Conservation (phyloP, 345 rosid genomes). For the Citropsis articulata region DNA sequence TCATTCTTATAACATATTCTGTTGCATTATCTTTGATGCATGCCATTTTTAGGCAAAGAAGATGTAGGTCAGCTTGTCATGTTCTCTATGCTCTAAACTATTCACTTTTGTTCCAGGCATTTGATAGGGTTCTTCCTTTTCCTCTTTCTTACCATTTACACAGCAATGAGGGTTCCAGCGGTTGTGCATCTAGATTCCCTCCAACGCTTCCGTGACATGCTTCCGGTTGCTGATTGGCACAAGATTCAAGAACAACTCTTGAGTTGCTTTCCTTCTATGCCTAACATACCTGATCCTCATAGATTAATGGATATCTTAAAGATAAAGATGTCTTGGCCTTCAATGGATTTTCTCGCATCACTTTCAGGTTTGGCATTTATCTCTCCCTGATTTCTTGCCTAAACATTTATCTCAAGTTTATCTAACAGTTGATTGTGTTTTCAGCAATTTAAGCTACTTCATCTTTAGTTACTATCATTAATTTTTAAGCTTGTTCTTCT, state of each 20-base stretch:
- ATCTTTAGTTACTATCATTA: neutral
- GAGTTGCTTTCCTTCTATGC: slow-evolving; percentile 22
- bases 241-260: slow-evolving; percentile 24
- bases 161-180: slow-evolving; percentile 21
- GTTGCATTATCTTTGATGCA: neutral
- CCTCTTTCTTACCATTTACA: slow-evolving; percentile 26
- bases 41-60: neutral
- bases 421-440: slow-evolving; percentile 6
- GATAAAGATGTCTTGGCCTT: slow-evolving; percentile 19
- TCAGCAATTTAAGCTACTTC: neutral
- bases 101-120: slow-evolving; percentile 26
- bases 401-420: slow-evolving; percentile 2
- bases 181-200: slow-evolving; percentile 22
- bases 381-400: slow-evolving; percentile 12
- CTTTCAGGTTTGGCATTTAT: slow-evolving; percentile 13
- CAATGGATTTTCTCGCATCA: slow-evolving; percentile 17
- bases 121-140: slow-evolving; percentile 35
- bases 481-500: neutral
- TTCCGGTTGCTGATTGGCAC: slow-evolving; percentile 18
- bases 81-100: neutral
- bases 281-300: slow-evolving; percentile 21
- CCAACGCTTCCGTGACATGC: slow-evolving; percentile 6
- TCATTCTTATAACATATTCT: neutral
- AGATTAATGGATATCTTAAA: slow-evolving; percentile 11
- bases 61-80: neutral